Conservation (phyloP, 306 rosid species). For the Senna siamea region DNA sequence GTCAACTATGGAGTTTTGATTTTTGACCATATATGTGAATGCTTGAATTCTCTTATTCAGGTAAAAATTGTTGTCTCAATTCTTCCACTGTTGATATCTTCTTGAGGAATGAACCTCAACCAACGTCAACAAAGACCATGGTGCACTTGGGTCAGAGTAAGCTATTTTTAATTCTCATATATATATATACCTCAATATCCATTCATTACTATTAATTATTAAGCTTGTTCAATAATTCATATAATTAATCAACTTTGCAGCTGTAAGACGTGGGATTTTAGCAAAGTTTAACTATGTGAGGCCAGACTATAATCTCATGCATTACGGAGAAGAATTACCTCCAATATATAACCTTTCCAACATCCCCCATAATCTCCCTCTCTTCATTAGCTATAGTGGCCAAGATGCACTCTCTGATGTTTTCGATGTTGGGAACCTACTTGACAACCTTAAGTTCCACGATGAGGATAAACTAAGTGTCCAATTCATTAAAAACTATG, state of each 20-base stretch:
- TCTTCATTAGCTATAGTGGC: conserved; percentile 89
- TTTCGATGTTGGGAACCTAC: conserved; percentile 60
- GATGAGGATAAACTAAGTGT: conserved; percentile 63
- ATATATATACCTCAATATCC: no score
- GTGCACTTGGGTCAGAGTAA: conserved; percentile 89
- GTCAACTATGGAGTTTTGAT: conserved; percentile 15
- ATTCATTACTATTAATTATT: no score
- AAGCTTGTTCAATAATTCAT: no score
- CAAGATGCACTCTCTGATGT: conserved; percentile 75
- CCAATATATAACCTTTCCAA: conserved; percentile 83
- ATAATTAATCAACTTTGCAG: no score
- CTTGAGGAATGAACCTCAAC: conserved; percentile 69
- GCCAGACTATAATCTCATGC: conserved; percentile 53
- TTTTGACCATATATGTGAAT: background rate
- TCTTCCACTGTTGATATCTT: conserved; percentile 71
- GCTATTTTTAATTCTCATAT: background rate
- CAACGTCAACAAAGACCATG: conserved; percentile 85
- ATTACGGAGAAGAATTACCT: conserved; percentile 62
- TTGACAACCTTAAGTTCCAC: conserved; percentile 64
- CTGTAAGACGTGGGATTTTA: conserved; percentile 59
- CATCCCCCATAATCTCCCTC: conserved; percentile 72
- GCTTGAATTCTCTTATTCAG: conserved; percentile 44
- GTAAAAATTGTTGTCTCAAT: conserved; percentile 84
- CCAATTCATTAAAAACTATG: conserved; percentile 68
- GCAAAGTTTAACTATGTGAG: conserved; percentile 65